These are phyloP conservation scores for Phyllostachys edulis DNA, from an alignment of 176 grass and related monocot species.

Conservation along the genomic window DNA sequence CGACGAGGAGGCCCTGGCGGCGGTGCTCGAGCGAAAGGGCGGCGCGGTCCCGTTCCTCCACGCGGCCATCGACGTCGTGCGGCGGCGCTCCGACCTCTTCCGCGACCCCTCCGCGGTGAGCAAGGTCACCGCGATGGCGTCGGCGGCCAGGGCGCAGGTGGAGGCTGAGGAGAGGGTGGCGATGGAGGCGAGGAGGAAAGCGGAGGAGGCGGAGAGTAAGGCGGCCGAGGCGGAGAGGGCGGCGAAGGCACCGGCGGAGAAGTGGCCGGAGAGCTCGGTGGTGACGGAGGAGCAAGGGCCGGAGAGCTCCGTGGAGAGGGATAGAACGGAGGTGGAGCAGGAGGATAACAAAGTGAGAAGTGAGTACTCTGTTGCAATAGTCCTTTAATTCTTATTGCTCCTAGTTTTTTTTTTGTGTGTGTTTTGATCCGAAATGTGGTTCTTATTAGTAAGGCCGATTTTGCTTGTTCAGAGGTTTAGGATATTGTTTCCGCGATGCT, in stretches of 20 bases:
- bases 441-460: not conserved
- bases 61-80: slow-evolving; percentile 63
- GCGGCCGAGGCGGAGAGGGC: slow-evolving; percentile 24
- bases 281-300: slow-evolving; percentile 23
- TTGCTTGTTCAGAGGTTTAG: not conserved
- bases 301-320: slow-evolving; percentile 29
- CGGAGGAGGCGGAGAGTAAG: slow-evolving; percentile 25
- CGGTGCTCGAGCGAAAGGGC: slow-evolving; percentile 58
- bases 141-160: slow-evolving; percentile 61
- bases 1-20: slow-evolving; percentile 53
- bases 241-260: slow-evolving; percentile 26
- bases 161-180: slow-evolving; percentile 59
- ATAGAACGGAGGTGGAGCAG: slow-evolving; percentile 36
- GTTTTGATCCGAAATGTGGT: not conserved
- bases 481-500: not conserved
- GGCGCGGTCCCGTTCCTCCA: slow-evolving; percentile 64
- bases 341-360: slow-evolving; percentile 48
- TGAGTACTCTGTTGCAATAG: slow-evolving; percentile 30
- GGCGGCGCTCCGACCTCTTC: slow-evolving; percentile 63
- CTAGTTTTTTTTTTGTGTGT: not conserved
- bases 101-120: slow-evolving; percentile 48
- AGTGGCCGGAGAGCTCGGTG: not conserved
- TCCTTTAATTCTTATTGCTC: not conserved
- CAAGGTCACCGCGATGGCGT: slow-evolving; percentile 54
- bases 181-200: slow-evolving; percentile 47